A percentile compares a stretch with the other conserved stretches of the same genome.
Evolutionary conservation across 2,329 filamentous ascomycete genomes (phyloP).

Genomic region (Ophiostoma fasciatum): DNA sequence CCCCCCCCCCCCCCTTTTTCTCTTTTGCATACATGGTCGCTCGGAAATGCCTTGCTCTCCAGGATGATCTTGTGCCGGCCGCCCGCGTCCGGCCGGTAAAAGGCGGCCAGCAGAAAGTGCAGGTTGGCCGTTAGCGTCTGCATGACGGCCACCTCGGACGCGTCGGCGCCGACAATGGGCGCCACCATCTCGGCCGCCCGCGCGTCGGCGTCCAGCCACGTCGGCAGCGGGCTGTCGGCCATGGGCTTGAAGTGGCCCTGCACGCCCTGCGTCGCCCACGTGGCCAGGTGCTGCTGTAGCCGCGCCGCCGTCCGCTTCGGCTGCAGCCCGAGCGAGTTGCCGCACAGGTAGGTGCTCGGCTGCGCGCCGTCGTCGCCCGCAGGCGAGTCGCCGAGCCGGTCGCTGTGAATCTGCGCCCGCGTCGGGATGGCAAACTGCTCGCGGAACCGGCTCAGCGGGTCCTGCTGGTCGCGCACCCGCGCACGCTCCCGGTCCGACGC

Average conservation of each 20-base stretch:
- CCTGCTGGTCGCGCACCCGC: slow-evolving; percentile 40
- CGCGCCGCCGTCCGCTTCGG: slow-evolving; percentile 54
- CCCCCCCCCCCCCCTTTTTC: too few relatives aligned
- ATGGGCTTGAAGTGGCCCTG: slow-evolving; percentile 67
- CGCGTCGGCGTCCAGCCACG: slow-evolving; percentile 70
- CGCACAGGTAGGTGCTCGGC: slow-evolving; percentile 59
- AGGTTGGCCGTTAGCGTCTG: slow-evolving; percentile 72
- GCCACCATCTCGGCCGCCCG: slow-evolving; percentile 56
- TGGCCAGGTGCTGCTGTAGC: slow-evolving; percentile 58
- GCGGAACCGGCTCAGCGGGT: slow-evolving; percentile 44
- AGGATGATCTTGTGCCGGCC: slow-evolving; percentile 63
- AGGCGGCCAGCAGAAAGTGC: slow-evolving; percentile 70
- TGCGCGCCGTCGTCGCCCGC: slow-evolving; percentile 12
- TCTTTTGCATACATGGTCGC: slow-evolving; percentile 53
- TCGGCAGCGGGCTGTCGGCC: slow-evolving; percentile 49
- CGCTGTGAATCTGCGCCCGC: slow-evolving; percentile 25
- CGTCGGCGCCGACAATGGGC: slow-evolving; percentile 57
- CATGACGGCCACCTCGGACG: slow-evolving; percentile 74
- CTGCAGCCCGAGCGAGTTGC: slow-evolving; percentile 79
- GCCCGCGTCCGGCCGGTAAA: slow-evolving; percentile 52
- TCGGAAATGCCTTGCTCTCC: slow-evolving; percentile 80
- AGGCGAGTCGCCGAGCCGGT: not conserved
- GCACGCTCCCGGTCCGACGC: slow-evolving; percentile 26
- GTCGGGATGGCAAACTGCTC: slow-evolving; percentile 66
- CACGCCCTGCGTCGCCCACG: slow-evolving; percentile 76